phyloP scores from a whole-genome alignment of 2,329 filamentous ascomycete species.

The Hypoxylon sp. region DNA sequence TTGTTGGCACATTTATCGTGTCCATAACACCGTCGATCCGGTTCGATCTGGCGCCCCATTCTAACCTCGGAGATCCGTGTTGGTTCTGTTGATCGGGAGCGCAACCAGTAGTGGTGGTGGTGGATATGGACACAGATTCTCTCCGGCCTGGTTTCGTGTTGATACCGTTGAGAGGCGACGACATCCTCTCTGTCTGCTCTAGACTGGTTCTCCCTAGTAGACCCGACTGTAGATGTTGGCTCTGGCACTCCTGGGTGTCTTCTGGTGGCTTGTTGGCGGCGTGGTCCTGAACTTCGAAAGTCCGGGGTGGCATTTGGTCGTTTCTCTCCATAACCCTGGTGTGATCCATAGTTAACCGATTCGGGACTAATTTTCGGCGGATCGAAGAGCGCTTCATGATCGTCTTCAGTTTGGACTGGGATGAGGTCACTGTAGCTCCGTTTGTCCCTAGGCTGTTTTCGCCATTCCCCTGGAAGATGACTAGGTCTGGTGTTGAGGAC shows the following conservation, averaged over 20 bases:
- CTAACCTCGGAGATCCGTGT: conserved; percentile 19
- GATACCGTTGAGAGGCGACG: conserved; percentile 24
- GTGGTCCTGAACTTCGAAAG: conserved; percentile 29
- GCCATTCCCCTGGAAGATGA: conserved; percentile 29
- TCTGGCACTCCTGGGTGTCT: conserved; percentile 26
- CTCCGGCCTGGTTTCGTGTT: conserved; percentile 30
- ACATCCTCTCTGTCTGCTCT: conserved; percentile 16
- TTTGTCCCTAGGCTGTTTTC: conserved; percentile 33
- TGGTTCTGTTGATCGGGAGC: conserved; percentile 52
- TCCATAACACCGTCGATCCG: conserved; percentile 16
- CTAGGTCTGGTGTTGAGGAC: conserved; percentile 34
- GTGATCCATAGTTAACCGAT: conserved; percentile 43
- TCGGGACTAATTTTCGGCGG: conserved; percentile 51
- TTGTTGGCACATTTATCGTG: conserved; percentile 26
- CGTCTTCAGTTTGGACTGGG: conserved; percentile 54
- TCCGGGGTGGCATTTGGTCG: conserved; percentile 28
- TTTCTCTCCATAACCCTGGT: conserved; percentile 25
- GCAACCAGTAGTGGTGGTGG: conserved; percentile 74
- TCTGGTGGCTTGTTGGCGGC: conserved; percentile 25
- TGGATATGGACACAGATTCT: conserved; percentile 69
- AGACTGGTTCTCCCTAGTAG: conserved; percentile 27
- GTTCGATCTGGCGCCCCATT: conserved; percentile 12
- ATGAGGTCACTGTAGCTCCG: conserved; percentile 58
- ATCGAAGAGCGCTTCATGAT: conserved; percentile 51
- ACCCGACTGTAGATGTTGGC: conserved; percentile 25